Evolutionary conservation across 371 early-diverging fungal species (phyloP).

Genomic region (Actinomucor elegans): DNA sequence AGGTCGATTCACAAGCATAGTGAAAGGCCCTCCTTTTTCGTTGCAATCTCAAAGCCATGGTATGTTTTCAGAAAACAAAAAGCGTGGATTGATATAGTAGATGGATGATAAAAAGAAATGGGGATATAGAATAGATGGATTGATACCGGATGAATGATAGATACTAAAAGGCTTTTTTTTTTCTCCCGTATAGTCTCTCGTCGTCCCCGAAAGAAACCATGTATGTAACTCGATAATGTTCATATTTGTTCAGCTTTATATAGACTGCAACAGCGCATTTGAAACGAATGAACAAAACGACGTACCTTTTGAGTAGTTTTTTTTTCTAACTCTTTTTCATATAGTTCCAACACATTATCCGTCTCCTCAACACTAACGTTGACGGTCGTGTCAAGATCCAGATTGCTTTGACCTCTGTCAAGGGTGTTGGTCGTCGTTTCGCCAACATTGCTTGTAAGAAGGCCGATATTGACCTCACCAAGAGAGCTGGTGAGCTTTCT

Average conservation of each 20-base stretch:
- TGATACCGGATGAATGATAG: conserved; percentile 1
- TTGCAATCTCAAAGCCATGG: conserved; percentile 23
- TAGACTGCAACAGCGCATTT: too few species aligned
- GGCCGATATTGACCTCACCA: conserved; percentile 95
- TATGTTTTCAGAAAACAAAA: conserved; percentile 8
- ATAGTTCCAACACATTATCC: conserved; percentile 99
- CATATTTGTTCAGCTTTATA: too few species aligned
- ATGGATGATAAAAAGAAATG: conserved; percentile 16
- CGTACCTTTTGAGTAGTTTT: too few species aligned
- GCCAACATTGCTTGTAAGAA: conserved; percentile 98
- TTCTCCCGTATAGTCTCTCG: conserved; percentile 70
- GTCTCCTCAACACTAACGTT: conserved; percentile 99
- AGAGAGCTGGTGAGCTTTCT: conserved; percentile 98
- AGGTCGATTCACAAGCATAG: conserved; percentile 9
- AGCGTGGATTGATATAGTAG: neutral
- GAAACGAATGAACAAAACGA: too few species aligned
- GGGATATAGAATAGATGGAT: neutral
- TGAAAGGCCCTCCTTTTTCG: conserved; percentile 26
- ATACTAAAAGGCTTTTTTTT: neutral
- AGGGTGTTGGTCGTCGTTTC: conserved; percentile 99
- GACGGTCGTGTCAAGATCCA: conserved; percentile 96
- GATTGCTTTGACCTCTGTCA: conserved; percentile 97
- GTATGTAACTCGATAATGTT: too few species aligned
- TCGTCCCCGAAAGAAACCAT: conserved; percentile 80
- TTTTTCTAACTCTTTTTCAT: too few species aligned